phyloP scores from a whole-genome alignment of 2,329 filamentous ascomycete genomes.

The Orbilia ellipsospora region DNA sequence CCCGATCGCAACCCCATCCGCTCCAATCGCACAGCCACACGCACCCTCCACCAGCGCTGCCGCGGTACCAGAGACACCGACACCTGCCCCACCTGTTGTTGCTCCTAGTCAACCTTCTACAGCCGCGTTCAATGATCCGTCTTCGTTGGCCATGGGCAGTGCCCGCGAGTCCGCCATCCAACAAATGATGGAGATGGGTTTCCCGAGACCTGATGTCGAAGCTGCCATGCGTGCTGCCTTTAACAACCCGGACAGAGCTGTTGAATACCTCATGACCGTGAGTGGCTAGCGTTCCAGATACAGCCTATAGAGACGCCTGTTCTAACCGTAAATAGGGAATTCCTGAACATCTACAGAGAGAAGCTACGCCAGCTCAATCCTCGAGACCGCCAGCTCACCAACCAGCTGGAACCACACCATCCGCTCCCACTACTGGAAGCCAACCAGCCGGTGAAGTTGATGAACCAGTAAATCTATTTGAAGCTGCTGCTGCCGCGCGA shows the following conservation, averaged over 20 bases:
- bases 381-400: slow-evolving; percentile 61
- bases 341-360: slow-evolving; percentile 81
- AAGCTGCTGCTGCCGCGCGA: slow-evolving; percentile 82
- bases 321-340: slow-evolving; percentile 74
- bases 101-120: slow-evolving; percentile 66
- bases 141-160: slow-evolving; percentile 84
- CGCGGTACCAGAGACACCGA: slow-evolving; percentile 67
- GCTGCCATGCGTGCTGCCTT: slow-evolving; percentile 95
- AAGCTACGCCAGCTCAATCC: slow-evolving; percentile 67
- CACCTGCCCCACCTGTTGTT: slow-evolving; percentile 66
- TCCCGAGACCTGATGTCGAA: slow-evolving; percentile 86
- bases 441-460: slow-evolving; percentile 63
- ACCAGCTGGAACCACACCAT: slow-evolving; percentile 30
- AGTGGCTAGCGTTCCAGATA: slow-evolving; percentile 41
- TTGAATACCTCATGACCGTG: slow-evolving; percentile 92
- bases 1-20: slow-evolving; percentile 66
- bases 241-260: slow-evolving; percentile 95
- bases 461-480: slow-evolving; percentile 86
- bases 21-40: slow-evolving; percentile 66
- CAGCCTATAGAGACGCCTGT: not conserved
- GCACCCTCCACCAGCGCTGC: slow-evolving; percentile 63
- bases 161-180: slow-evolving; percentile 84
- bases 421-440: not conserved
- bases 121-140: slow-evolving; percentile 74
- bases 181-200: slow-evolving; percentile 98